These are phyloP conservation scores for Kazachstania martiniae DNA, from an alignment of 805 yeast species.

Conservation along the genomic window DNA sequence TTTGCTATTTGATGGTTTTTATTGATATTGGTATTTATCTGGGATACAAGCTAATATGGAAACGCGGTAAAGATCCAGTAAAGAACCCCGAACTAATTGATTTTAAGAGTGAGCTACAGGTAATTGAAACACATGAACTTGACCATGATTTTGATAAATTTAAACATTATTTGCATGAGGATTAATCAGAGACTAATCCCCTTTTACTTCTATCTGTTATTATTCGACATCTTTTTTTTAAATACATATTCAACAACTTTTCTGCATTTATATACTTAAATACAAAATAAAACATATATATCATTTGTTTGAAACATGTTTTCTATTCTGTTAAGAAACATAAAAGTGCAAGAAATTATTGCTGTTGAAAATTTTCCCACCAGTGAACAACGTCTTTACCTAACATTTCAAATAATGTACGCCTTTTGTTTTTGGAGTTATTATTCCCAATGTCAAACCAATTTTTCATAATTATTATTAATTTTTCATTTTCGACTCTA, in stretches of 20 bases:
- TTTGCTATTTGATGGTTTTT: constrained; percentile 64
- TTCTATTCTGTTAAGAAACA: not conserved
- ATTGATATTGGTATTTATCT: constrained; percentile 38
- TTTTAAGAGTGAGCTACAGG: constrained; percentile 41
- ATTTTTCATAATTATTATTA: constrained; percentile 18
- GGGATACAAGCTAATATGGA: constrained; percentile 38
- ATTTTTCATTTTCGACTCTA: constrained; percentile 9
- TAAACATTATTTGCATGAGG: constrained; percentile 7
- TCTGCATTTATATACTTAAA: no score
- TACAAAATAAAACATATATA: no score
- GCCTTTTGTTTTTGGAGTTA: constrained; percentile 1
- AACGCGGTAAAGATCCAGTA: constrained; percentile 35
- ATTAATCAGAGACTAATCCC: not conserved
- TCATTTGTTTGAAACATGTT: not conserved
- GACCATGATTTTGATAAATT: constrained; percentile 15
- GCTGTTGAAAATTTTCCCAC: constrained; percentile 10
- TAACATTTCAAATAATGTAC: constrained; percentile 11
- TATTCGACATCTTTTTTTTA: no score
- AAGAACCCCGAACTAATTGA: constrained; percentile 40
- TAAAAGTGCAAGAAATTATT: not conserved
- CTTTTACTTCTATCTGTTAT: not conserved
- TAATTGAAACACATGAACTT: constrained; percentile 49
- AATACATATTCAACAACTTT: not conserved
- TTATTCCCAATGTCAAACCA: constrained; percentile 18
- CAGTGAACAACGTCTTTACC: constrained; percentile 17